A percentile compares a stretch with the other conserved stretches of the same genome.
These are phyloP conservation scores for Rasamsonia emersonii DNA, from an alignment of 2,329 filamentous ascomycete species.

Conservation along the genomic window DNA sequence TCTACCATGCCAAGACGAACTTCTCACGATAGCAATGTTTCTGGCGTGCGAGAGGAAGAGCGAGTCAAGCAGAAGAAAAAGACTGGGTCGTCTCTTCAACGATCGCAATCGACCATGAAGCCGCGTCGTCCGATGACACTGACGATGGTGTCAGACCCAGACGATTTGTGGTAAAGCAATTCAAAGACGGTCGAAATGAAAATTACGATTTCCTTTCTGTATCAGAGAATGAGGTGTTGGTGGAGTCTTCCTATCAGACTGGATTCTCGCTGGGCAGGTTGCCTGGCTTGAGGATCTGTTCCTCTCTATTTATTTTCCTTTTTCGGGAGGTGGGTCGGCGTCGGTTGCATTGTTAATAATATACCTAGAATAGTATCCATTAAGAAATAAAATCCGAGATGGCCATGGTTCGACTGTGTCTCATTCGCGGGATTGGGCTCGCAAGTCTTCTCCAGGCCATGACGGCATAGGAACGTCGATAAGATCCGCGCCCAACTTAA, in stretches of 20 bases:
- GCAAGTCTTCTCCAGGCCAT: constrained; percentile 4
- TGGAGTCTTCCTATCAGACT: too few species aligned
- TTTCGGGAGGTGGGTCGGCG: too few species aligned
- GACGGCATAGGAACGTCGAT: constrained; percentile 11
- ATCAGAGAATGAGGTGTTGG: too few species aligned
- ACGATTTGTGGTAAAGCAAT: constrained; percentile 23
- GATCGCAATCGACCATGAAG: constrained; percentile 6
- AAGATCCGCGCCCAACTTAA: constrained; percentile 3
- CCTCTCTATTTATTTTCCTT: too few species aligned
- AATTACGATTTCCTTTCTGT: constrained; percentile 1
- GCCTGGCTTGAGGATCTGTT: too few species aligned
- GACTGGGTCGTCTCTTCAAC: constrained; percentile 9
- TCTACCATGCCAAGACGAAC: constrained; percentile 2
- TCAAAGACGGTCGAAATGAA: not conserved
- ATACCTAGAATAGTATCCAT: too few species aligned
- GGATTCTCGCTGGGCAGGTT: too few species aligned
- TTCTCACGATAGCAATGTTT: not conserved
- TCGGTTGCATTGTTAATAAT: too few species aligned
- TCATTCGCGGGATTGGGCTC: not conserved
- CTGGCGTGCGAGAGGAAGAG: constrained; percentile 9
- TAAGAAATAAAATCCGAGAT: not conserved
- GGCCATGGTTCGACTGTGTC: not conserved
- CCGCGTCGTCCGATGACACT: constrained; percentile 20
- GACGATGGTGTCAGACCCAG: constrained; percentile 28
- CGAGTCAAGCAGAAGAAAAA: constrained; percentile 16